Evolutionary conservation across 169 alveolate genomes (phyloP), one percentile per base, ranked within the genome.

Genomic region (Plasmodium yoelii): DNA sequence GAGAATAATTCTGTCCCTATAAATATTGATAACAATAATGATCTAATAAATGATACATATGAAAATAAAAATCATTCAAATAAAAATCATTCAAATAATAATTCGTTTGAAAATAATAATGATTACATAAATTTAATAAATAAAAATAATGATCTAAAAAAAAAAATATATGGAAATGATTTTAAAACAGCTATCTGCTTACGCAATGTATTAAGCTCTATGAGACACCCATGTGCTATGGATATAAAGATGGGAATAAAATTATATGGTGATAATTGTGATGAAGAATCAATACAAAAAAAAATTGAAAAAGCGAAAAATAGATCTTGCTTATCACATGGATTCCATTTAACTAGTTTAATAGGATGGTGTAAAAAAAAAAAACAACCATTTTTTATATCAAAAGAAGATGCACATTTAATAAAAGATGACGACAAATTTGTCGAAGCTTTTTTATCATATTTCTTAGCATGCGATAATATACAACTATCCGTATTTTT

Each of bases 191-290:
- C 93, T 61, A 86, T 93, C 4, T 74, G 94, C 44, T 26, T 93
- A 51, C 56, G 73, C 34, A 93, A 93, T 72, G 94, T 86, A 13
- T 34, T 91, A 53, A 65, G 90, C 57, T 84, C 82, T 22, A 93
- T 93, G 95, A 70, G 90, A 15, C 82, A 77, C 59, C 95, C 95
- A 3, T 90, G 94, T 59, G 94, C 91, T 51, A 93, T 93, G 93
- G 95, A 93, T 73, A 61, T 93, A 55, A 91, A 93, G 67, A 93
- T 93, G 94, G 94, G 94, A 18, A 75, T 87, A 7, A 46, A 94
- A 1, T 91, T 93, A 57, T 91, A 91, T 73, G 94, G 95, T 39
- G 95, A 91, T 61, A 90, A 93, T 51, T 67, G 92, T 42, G 72
- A 67, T 22, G 92, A 91, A 69, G 82, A 89, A 39, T 65, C 75